Evolutionary conservation across 1,284 basidiomycete genomes (phyloP).

Genomic region (Trichosporon coremiiforme): DNA sequence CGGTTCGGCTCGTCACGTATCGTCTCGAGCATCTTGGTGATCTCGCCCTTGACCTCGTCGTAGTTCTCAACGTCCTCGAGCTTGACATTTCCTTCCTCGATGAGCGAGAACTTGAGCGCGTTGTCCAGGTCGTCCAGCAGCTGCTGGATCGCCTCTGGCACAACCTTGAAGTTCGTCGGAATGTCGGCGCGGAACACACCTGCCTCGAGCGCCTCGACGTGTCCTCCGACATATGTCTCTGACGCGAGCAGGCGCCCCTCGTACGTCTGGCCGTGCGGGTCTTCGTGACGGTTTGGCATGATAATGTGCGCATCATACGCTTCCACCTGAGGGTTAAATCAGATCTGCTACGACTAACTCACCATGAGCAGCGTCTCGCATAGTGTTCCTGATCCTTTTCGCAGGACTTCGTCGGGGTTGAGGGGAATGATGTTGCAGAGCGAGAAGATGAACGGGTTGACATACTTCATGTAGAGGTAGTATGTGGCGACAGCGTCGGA

Average conservation of each 20-base stretch:
- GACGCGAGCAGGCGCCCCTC: conserved; percentile 94
- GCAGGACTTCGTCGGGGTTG: conserved; percentile 91
- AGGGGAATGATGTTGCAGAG: conserved; percentile 99
- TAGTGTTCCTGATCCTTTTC: conserved; percentile 94
- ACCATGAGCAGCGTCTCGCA: conserved; percentile 99
- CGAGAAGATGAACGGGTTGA: conserved; percentile 99
- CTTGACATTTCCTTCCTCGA: conserved; percentile 79
- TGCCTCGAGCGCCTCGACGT: conserved; percentile 97
- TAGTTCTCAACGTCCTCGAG: conserved; percentile 92
- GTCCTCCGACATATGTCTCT: conserved; percentile 98
- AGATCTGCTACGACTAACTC: conserved; percentile 46
- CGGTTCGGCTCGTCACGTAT: conserved; percentile 91
- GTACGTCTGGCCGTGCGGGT: conserved; percentile 87
- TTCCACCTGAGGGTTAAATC: conserved; percentile 70
- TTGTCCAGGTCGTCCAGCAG: conserved; percentile 93
- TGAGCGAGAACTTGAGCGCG: conserved; percentile 84
- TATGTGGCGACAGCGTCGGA: conserved; percentile 99
- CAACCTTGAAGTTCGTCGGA: conserved; percentile 91
- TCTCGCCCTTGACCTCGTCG: conserved; percentile 82
- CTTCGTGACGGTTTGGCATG: conserved; percentile 98
- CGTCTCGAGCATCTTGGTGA: conserved; percentile 75
- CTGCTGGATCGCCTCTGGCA: conserved; percentile 84
- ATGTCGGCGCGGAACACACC: conserved; percentile 99
- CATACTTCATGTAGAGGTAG: conserved; percentile 99
- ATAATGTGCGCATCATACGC: conserved; percentile 89